Evolutionary conservation across 2,329 filamentous ascomycete species (phyloP).

Genomic region (Xylaria sp.): DNA sequence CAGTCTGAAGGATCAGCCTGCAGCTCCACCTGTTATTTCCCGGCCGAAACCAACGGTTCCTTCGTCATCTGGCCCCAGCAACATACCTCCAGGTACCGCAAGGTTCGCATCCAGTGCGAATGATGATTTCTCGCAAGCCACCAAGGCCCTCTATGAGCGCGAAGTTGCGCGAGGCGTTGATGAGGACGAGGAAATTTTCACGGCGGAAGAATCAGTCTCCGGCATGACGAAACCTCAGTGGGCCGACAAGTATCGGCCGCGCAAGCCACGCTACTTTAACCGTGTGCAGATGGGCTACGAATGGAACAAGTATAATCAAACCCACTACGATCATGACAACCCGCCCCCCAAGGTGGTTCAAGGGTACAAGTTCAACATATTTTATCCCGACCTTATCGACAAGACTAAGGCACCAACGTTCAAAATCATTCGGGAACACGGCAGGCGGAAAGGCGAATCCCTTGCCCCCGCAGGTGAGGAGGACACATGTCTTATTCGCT

Average conservation of each 20-base stretch:
- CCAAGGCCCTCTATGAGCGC: constrained; percentile 88
- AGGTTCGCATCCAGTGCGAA: constrained; percentile 76
- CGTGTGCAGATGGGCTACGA: constrained; percentile 99
- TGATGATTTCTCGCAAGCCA: constrained; percentile 87
- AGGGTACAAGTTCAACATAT: constrained; percentile 99
- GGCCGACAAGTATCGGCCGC: constrained; percentile 85
- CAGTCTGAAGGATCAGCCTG: constrained; percentile 47
- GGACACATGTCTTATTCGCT: constrained; percentile 95
- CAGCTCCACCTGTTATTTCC: constrained; percentile 40
- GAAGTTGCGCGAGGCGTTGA: constrained; percentile 91
- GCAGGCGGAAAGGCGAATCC: constrained; percentile 87
- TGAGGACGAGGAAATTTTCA: constrained; percentile 96
- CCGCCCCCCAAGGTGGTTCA: constrained; percentile 98
- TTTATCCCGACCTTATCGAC: constrained; percentile 97
- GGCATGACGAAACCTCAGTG: constrained; percentile 75
- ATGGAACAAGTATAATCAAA: constrained; percentile 99
- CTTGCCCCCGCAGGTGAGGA: constrained; percentile 94
- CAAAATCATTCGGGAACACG: constrained; percentile 93
- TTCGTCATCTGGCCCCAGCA: constrained; percentile 50
- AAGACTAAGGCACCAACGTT: constrained; percentile 95
- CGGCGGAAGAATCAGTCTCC: constrained; percentile 83
- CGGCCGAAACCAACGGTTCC: constrained; percentile 36
- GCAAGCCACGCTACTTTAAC: constrained; percentile 97
- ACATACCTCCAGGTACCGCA: constrained; percentile 66
- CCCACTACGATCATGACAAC: constrained; percentile 98